These are phyloP conservation scores for Cystobasidium pallidum DNA, from an alignment of 1,284 basidiomycete genomes.

Conservation along the genomic window DNA sequence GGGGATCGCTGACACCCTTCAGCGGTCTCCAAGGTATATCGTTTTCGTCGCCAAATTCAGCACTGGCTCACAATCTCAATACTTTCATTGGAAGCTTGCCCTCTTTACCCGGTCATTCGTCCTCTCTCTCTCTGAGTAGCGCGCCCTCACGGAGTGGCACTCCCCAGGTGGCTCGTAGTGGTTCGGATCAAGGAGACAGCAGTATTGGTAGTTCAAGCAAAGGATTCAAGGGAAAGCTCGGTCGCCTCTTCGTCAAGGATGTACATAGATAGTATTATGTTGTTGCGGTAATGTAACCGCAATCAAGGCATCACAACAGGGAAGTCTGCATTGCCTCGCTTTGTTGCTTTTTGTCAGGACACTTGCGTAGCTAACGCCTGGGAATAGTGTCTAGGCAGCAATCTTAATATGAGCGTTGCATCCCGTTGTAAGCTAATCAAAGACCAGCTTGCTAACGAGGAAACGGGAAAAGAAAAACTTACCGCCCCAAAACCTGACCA, in stretches of 20 bases:
- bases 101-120: constrained; percentile 19
- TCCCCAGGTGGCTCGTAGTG: constrained; percentile 13
- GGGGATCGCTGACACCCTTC: constrained; percentile 5
- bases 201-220: neutral
- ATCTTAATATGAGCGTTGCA: too few relatives aligned
- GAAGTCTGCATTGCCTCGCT: too few relatives aligned
- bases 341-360: too few relatives aligned
- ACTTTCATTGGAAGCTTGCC: constrained; percentile 47
- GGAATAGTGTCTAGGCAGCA: too few relatives aligned
- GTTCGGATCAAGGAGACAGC: constrained; percentile 1
- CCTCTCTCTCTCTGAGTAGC: constrained; percentile 14
- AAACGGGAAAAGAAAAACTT: too few relatives aligned
- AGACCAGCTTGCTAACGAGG: too few relatives aligned
- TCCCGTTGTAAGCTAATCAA: too few relatives aligned
- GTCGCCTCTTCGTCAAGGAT: constrained; percentile 39
- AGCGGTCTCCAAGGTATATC: constrained; percentile 10
- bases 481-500: too few relatives aligned
- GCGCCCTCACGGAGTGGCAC: constrained; percentile 21
- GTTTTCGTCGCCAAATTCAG: constrained; percentile 41
- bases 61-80: constrained; percentile 45
- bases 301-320: too few relatives aligned
- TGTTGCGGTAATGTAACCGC: too few relatives aligned
- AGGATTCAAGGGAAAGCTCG: constrained; percentile 43
- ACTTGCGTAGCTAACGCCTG: too few relatives aligned
- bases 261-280: neutral